Evolutionary conservation across 768 basidiomycete genomes (phyloP), one percentile per base, ranked within the genome.

Genomic region (Suillus tomentosus): DNA sequence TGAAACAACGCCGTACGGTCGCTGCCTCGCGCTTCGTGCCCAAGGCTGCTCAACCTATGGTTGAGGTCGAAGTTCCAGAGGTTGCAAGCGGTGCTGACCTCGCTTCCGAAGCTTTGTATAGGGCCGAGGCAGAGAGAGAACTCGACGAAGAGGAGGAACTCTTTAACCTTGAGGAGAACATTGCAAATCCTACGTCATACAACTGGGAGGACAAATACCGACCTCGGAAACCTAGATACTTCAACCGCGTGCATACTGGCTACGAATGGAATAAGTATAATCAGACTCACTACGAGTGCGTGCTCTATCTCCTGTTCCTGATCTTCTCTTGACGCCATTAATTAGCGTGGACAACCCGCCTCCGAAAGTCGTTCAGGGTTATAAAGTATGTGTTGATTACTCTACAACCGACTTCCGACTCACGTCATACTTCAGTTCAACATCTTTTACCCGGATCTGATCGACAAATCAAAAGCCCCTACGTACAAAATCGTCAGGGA

Each of bases 251-350:
- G 31, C 95, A 99, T 72, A 99, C 97, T 37, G 97, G 97, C 34
- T 99, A 96, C 74, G 97, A 99, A 75, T 99, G 97, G 97, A 99
- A 96, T 82, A 99, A 98, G 81, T 99, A 99, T 77, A 99, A 99
- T 76, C 96, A 99, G 76, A 99, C 97, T 4, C 97, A 99, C 79
- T 99, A 99, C 77, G 97, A 98, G 94, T 96, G 80, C 67, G 24
- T 62, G 51, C 57, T 66, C 15, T 24, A 53, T 64, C 13, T 22
- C 14, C 53, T 57, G 47, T 64, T 7, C 59, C 59, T 42, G n/a
- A 37, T 22, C 15, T 53, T 64, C 62, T 47, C 53, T 47, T 70
- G 27, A 61, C 64, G 51, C 66, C 65, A 76, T 61, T 57, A 64
- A 58, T 11, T 69, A 96, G 95, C 74, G 92, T 94, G 69, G 97